Conservation (phyloP, 2,329 filamentous ascomycete genomes). For the Alternaria viburni region DNA sequence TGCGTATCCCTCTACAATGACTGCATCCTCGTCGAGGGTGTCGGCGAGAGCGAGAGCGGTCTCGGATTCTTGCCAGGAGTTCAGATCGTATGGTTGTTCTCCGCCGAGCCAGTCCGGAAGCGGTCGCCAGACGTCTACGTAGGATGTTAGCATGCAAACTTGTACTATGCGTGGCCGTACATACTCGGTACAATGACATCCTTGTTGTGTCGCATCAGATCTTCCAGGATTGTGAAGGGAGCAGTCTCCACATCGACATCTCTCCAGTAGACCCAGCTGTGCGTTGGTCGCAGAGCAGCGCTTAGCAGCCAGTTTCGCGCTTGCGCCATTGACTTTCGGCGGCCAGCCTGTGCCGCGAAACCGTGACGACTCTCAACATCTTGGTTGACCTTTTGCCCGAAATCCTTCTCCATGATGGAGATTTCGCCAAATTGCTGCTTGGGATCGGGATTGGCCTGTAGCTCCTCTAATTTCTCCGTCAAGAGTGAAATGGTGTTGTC, state of each 20-base stretch:
- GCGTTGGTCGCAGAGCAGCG: conserved; percentile 88
- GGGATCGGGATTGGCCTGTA: conserved; percentile 81
- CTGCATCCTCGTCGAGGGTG: conserved; percentile 94
- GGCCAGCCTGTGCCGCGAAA: conserved; percentile 91
- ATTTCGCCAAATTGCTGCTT: conserved; percentile 92
- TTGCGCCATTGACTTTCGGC: conserved; percentile 97
- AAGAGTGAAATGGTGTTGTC: conserved; percentile 84
- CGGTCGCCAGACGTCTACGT: conserved; percentile 86
- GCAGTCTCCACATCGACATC: conserved; percentile 98
- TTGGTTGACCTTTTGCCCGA: conserved; percentile 96
- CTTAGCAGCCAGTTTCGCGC: conserved; percentile 96
- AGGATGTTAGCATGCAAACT: conserved; percentile 22
- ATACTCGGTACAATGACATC: conserved; percentile 97
- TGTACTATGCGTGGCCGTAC: not conserved
- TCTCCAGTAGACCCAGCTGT: conserved; percentile 99
- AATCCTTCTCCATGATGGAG: conserved; percentile 97
- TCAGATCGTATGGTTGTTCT: conserved; percentile 97
- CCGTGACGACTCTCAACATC: conserved; percentile 97
- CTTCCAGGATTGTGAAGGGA: conserved; percentile 94
- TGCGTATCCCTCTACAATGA: conserved; percentile 98
- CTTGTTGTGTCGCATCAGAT: conserved; percentile 98
- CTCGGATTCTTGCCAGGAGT: conserved; percentile 99
- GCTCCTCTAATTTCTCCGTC: conserved; percentile 73
- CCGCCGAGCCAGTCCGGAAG: conserved; percentile 98
- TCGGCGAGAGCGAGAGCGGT: conserved; percentile 92